These are phyloP conservation scores for Cercospora nicotianae DNA, from an alignment of 2,329 filamentous ascomycete species.

Conservation along the genomic window DNA sequence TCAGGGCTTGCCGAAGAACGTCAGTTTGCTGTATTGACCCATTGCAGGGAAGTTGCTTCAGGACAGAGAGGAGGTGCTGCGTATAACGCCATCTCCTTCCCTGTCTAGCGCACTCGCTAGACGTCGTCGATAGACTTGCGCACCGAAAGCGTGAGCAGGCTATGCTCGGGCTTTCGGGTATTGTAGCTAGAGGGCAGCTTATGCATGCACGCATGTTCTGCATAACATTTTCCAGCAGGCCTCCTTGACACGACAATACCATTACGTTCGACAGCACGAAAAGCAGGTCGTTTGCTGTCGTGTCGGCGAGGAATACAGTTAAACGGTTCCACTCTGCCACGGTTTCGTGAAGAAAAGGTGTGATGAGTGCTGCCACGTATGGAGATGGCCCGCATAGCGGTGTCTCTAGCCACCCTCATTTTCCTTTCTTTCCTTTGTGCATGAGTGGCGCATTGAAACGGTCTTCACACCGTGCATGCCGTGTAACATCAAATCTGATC, in stretches of 20 bases:
- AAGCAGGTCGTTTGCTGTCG: neutral
- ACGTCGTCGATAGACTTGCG: neutral
- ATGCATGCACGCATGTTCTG: conserved; percentile 11
- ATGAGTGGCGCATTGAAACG: conserved; percentile 1
- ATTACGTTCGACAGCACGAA: neutral
- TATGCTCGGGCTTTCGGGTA: neutral
- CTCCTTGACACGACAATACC: neutral
- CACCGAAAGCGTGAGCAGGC: neutral
- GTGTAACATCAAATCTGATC: neutral
- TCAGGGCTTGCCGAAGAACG: neutral
- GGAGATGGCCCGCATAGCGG: neutral
- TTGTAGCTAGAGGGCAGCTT: neutral
- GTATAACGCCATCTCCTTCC: neutral
- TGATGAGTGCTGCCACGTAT: neutral
- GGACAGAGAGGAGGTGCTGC: neutral
- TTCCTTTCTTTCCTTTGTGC: neutral
- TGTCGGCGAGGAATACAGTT: neutral
- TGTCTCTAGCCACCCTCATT: neutral
- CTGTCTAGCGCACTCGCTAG: neutral
- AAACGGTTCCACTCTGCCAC: neutral
- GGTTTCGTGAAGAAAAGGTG: neutral
- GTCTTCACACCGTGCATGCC: conserved; percentile 1
- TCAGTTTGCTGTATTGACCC: neutral
- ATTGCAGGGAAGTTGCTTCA: neutral
- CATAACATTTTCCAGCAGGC: conserved; percentile 3